phyloP scores from a whole-genome alignment of 75 land plant genomes.

The Sequoiadendron giganteum region DNA sequence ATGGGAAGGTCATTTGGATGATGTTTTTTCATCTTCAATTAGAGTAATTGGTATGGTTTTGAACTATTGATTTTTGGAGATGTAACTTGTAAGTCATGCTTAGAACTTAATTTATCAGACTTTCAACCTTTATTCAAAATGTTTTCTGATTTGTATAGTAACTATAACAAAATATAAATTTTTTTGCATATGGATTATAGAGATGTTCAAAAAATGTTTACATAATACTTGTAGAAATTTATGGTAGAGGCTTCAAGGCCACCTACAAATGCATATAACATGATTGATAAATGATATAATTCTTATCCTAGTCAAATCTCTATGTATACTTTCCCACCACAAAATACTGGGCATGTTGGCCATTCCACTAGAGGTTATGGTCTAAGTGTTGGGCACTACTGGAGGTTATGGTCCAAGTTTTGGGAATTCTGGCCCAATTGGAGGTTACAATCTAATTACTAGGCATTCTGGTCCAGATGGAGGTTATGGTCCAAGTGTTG shows the following conservation, averaged over 20 bases:
- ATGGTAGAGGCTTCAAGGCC: conserved; percentile 16
- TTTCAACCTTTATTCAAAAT: too few relatives aligned
- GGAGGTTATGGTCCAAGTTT: neutral
- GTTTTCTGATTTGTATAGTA: neutral
- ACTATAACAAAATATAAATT: too few relatives aligned
- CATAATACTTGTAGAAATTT: neutral
- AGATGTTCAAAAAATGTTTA: neutral
- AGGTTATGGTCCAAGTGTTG: neutral
- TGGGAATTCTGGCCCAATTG: neutral
- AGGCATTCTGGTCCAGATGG: neutral
- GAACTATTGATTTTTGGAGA: neutral
- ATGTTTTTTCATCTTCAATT: neutral
- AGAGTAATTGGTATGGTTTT: too few relatives aligned
- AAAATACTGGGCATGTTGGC: neutral
- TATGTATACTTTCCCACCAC: conserved; percentile 8
- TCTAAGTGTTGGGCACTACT: neutral
- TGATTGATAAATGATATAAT: neutral
- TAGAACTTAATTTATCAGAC: neutral
- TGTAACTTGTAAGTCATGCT: neutral
- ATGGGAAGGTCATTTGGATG: neutral
- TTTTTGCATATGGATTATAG: neutral
- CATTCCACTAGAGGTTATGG: conserved; percentile 3
- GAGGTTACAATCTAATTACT: neutral
- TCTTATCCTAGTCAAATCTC: conserved; percentile 6
- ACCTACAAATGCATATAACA: neutral